These are phyloP conservation scores for Dichomitus squalens DNA, from an alignment of 1,284 basidiomycete species.

Conservation along the genomic window DNA sequence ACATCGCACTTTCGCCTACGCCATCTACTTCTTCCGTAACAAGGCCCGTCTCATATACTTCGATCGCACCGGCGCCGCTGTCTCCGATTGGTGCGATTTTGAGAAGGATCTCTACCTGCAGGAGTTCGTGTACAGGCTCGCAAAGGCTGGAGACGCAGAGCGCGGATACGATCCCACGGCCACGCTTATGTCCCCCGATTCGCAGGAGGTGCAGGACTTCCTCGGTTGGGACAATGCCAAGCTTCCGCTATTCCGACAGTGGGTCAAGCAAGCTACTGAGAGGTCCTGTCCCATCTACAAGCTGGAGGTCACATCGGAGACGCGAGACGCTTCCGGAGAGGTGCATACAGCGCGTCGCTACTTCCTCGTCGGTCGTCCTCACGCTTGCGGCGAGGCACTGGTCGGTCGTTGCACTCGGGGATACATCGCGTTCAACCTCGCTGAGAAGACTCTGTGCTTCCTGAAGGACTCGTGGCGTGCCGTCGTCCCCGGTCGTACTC, in stretches of 20 bases:
- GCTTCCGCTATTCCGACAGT: not conserved
- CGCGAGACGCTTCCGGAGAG: not conserved
- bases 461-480: constrained; percentile 14
- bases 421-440: constrained; percentile 3
- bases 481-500: not conserved
- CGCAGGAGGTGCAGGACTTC: not conserved
- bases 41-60: constrained; percentile 6
- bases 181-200: not conserved
- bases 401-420: constrained; percentile 6
- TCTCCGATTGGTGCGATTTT: constrained; percentile 11
- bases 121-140: constrained; percentile 12
- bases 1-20: not conserved
- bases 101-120: not conserved
- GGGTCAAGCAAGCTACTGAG: not conserved
- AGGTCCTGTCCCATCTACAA: not conserved
- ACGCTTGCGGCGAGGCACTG: not conserved
- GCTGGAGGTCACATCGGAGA: not conserved
- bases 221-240: not conserved
- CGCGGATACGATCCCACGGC: constrained; percentile 21
- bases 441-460: not conserved
- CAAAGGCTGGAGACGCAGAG: constrained; percentile 1
- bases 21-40: not conserved
- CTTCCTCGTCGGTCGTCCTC: constrained; percentile 5
- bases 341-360: not conserved
- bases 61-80: constrained; percentile 6